Evolutionary conservation across 2,329 filamentous ascomycete species (phyloP).

Genomic region (Talaromyces amestolkiae): DNA sequence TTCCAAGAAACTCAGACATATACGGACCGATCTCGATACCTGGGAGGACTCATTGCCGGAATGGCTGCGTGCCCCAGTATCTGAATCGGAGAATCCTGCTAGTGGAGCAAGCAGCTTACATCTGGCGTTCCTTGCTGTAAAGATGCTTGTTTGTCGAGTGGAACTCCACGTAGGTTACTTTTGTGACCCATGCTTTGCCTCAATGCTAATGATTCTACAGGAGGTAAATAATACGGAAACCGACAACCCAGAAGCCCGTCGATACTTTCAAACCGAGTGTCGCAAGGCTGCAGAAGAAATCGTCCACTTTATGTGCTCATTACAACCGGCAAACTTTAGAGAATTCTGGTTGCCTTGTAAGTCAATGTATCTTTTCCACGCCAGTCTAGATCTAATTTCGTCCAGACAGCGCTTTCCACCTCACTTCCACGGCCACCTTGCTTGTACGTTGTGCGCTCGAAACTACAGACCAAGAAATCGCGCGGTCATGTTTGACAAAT

Average conservation of each 20-base stretch:
- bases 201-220: conserved; percentile 23
- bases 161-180: conserved; percentile 43
- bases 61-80: conserved; percentile 40
- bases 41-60: conserved; percentile 48
- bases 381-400: neutral
- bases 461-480: conserved; percentile 47
- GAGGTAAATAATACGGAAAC: conserved; percentile 43
- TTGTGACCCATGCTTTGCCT: neutral
- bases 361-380: conserved; percentile 22
- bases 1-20: conserved; percentile 46
- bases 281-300: conserved; percentile 47
- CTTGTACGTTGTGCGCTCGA: conserved; percentile 53
- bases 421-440: conserved; percentile 55
- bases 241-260: conserved; percentile 48
- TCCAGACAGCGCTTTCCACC: conserved; percentile 50
- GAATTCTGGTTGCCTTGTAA: conserved; percentile 54
- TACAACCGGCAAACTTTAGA: conserved; percentile 48
- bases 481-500: conserved; percentile 47
- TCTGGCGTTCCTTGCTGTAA: conserved; percentile 45
- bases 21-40: conserved; percentile 45
- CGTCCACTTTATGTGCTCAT: conserved; percentile 49
- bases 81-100: conserved; percentile 34
- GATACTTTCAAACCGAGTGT: conserved; percentile 49
- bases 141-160: conserved; percentile 49
- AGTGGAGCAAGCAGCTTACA: conserved; percentile 47